Evolutionary conservation across 164 flowering plant genomes (phyloP).

Genomic region (Vitis cinerea): DNA sequence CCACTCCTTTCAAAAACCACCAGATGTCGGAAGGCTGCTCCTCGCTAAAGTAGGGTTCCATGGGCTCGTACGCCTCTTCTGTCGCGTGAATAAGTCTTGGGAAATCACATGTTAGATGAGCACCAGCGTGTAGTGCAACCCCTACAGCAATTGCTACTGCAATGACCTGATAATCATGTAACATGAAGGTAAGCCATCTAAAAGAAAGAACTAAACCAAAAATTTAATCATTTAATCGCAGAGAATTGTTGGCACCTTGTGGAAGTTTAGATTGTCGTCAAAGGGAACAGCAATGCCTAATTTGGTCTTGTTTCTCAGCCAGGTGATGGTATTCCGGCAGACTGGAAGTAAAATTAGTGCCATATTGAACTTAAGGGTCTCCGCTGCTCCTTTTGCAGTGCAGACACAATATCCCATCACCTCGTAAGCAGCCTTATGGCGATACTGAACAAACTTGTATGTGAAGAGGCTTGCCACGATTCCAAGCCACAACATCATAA

Average conservation of each 20-base stretch:
- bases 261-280: slow-evolving; percentile 73
- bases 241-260: slow-evolving; percentile 36
- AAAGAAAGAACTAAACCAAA: too few relatives aligned
- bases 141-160: slow-evolving; percentile 34
- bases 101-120: slow-evolving; percentile 46
- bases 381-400: slow-evolving; percentile 67
- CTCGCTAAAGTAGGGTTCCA: slow-evolving; percentile 52
- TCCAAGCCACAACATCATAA: slow-evolving; percentile 32
- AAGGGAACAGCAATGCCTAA: slow-evolving; percentile 58
- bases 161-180: slow-evolving; percentile 19
- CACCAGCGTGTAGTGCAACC: slow-evolving; percentile 31
- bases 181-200: too few relatives aligned
- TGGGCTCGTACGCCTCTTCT: slow-evolving; percentile 45
- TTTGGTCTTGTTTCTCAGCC: slow-evolving; percentile 72
- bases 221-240: neutral
- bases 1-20: slow-evolving; percentile 44
- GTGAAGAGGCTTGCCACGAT: slow-evolving; percentile 32
- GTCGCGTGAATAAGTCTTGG: slow-evolving; percentile 45
- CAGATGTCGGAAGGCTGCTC: slow-evolving; percentile 39
- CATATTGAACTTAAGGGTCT: slow-evolving; percentile 75
- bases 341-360: slow-evolving; percentile 66
- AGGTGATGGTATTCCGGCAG: slow-evolving; percentile 75
- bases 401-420: slow-evolving; percentile 72
- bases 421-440: slow-evolving; percentile 31
- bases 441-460: slow-evolving; percentile 48